Percentiles rank a stretch among this genome's conserved stretches.
Conservation (phyloP, 345 rosid species). For the Salix exigua region DNA sequence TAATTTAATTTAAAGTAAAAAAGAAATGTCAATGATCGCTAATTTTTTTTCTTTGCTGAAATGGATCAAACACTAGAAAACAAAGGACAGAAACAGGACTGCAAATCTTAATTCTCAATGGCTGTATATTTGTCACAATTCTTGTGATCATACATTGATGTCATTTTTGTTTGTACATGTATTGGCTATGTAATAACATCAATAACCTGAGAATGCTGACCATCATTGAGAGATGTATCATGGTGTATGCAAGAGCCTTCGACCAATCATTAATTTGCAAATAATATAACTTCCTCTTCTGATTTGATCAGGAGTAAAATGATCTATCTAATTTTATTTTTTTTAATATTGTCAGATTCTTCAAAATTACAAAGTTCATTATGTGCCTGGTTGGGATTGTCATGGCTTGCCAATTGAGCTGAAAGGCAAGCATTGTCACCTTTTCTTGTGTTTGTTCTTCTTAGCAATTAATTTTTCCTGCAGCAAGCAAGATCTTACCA, state of each 20-base stretch:
- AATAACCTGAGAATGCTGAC: background rate
- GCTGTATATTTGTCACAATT: background rate
- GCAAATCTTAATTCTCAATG: background rate
- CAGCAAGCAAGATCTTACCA: background rate
- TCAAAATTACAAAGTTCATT: constrained; percentile 77
- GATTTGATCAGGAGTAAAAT: background rate
- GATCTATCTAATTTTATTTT: constrained; percentile 4
- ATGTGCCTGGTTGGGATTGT: constrained; percentile 97
- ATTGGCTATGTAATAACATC: background rate
- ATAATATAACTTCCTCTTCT: background rate
- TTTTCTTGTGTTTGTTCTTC: background rate
- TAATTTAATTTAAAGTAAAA: background rate
- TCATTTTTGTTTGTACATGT: background rate
- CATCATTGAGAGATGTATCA: background rate
- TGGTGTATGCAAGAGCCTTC: background rate
- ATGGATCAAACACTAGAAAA: background rate
- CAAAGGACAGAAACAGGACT: background rate
- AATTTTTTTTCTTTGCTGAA: background rate
- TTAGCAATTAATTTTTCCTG: background rate
- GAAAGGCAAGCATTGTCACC: constrained; percentile 61
- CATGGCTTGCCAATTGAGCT: constrained; percentile 97
- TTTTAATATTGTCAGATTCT: constrained; percentile 55
- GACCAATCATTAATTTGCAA: background rate
- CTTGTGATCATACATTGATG: background rate
- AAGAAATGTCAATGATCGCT: background rate